Percentiles rank a stretch among this genome's conserved stretches.
Evolutionary conservation across 1,284 basidiomycete genomes (phyloP).

Genomic region (Boletus smithii): DNA sequence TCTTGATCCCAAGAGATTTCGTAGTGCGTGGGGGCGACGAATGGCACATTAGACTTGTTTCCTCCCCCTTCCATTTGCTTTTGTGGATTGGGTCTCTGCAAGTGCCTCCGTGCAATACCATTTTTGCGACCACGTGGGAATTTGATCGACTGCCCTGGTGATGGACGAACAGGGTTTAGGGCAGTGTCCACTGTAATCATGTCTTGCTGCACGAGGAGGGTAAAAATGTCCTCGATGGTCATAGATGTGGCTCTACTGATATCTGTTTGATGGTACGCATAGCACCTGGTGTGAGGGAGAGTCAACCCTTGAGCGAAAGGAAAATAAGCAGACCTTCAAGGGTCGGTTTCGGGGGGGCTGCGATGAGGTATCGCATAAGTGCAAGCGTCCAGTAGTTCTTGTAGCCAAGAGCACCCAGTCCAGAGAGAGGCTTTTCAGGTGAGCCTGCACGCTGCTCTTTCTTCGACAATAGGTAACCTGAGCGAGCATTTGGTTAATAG

Average conservation of each 20-base stretch:
- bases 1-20: slow-evolving; percentile 72
- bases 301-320: slow-evolving; percentile 13
- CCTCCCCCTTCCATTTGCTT: slow-evolving; percentile 45
- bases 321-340: slow-evolving; percentile 66
- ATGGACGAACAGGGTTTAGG: slow-evolving; percentile 53
- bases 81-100: slow-evolving; percentile 57
- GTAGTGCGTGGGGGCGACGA: slow-evolving; percentile 72
- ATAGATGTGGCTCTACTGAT: slow-evolving; percentile 87
- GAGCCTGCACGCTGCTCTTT: slow-evolving; percentile 88
- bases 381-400: slow-evolving; percentile 93
- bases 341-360: slow-evolving; percentile 55
- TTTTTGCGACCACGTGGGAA: slow-evolving; percentile 67
- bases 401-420: slow-evolving; percentile 88
- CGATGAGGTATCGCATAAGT: slow-evolving; percentile 79
- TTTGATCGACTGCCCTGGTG: slow-evolving; percentile 73
- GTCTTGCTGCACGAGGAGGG: slow-evolving; percentile 71
- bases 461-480: slow-evolving; percentile 94
- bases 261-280: slow-evolving; percentile 48
- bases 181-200: slow-evolving; percentile 68
- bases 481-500: slow-evolving; percentile 3
- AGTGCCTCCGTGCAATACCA: slow-evolving; percentile 57
- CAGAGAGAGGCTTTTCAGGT: slow-evolving; percentile 91
- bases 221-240: slow-evolving; percentile 86
- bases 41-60: slow-evolving; percentile 46
- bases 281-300: slow-evolving; percentile 19